Percentiles rank a stretch among this genome's conserved stretches.
phyloP scores from a whole-genome alignment of 2,329 filamentous ascomycete species.

The Didymella pinodella region DNA sequence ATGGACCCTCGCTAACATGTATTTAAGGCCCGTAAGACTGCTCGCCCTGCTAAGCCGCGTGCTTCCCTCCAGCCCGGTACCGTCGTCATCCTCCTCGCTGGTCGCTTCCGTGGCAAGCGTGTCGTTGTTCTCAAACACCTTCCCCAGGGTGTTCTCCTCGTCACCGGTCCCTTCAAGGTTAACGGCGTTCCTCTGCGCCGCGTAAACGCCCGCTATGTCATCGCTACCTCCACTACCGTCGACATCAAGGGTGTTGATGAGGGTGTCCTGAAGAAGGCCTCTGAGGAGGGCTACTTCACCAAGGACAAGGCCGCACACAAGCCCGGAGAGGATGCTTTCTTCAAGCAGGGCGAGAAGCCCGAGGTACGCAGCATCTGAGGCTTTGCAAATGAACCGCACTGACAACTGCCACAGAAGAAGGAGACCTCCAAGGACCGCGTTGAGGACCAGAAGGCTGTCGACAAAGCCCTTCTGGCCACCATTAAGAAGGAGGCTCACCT shows the following conservation, averaged over 20 bases:
- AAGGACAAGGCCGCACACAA: slow-evolving; percentile 95
- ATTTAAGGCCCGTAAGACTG: slow-evolving; percentile 86
- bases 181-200: slow-evolving; percentile 97
- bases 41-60: slow-evolving; percentile 87
- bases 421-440: slow-evolving; percentile 88
- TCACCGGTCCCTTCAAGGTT: slow-evolving; percentile 99
- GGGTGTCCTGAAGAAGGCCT: slow-evolving; percentile 78
- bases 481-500: slow-evolving; percentile 99
- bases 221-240: slow-evolving; percentile 86
- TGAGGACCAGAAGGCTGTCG: slow-evolving; percentile 97
- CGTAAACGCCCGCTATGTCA: slow-evolving; percentile 93
- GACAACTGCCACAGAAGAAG: slow-evolving; percentile 78
- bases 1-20: slow-evolving; percentile 38
- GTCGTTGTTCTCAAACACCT: slow-evolving; percentile 98
- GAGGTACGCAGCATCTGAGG: slow-evolving; percentile 70
- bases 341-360: slow-evolving; percentile 98
- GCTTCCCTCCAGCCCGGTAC: slow-evolving; percentile 91
- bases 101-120: slow-evolving; percentile 99
- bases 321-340: slow-evolving; percentile 97
- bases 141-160: slow-evolving; percentile 95
- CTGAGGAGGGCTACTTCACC: slow-evolving; percentile 88
- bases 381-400: slow-evolving; percentile 17
- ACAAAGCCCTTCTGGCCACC: slow-evolving; percentile 92
- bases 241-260: slow-evolving; percentile 84
- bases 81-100: slow-evolving; percentile 98